Evolutionary conservation across 768 basidiomycete genomes (phyloP), one percentile per base, ranked within the genome.

Genomic region (Pulveroboletus sp.): DNA sequence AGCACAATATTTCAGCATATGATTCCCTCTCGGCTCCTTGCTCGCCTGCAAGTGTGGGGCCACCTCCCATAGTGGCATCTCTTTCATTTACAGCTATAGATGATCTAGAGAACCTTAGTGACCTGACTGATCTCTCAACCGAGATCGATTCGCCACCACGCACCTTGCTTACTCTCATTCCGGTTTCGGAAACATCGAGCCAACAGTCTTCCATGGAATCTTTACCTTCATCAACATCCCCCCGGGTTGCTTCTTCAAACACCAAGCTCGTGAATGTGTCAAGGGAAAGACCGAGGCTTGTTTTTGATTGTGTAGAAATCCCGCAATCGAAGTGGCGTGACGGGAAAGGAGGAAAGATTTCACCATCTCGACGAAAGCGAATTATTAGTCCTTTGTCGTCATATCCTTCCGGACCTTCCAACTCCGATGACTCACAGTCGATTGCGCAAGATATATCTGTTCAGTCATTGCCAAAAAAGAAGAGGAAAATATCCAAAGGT

Each of bases 81-180:
- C 30, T 43, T 50, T 37, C 41, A 14, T 50, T 14, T 28, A 12
- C 30, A n/a, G 9, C 8, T 26, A 12, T 15, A n/a, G 58, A 63
- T 21, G 52, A 60, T 43, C 14, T 43, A 2, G 55, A 41, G 26
- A 45, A 51, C 36, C 44, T 63, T 14, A 69, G 66, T 31, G 64
- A 63, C 18, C 49, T 70, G 49, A 67, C 68, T 6, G 68, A 68
- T 17, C 60, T 69, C 26, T 49, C 59, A 47, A 57, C 61, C 17
- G 66, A 67, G 17, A 8, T 44, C 26, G 51, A 46, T 38, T 60
- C 56, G 21, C 43, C 65, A 15, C 43, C 57, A 24, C 42, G 17
- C 10, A 42, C 46, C 37, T 37, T 49, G 27, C 39, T 39, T 14
- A 14, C 15, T n/a, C 18, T 21, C 33, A n/a, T 43, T 10, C 35